Evolutionary conservation across 441 rosid genomes (phyloP), one percentile per base, ranked within the genome.

Genomic region (Gossypium lobatum): DNA sequence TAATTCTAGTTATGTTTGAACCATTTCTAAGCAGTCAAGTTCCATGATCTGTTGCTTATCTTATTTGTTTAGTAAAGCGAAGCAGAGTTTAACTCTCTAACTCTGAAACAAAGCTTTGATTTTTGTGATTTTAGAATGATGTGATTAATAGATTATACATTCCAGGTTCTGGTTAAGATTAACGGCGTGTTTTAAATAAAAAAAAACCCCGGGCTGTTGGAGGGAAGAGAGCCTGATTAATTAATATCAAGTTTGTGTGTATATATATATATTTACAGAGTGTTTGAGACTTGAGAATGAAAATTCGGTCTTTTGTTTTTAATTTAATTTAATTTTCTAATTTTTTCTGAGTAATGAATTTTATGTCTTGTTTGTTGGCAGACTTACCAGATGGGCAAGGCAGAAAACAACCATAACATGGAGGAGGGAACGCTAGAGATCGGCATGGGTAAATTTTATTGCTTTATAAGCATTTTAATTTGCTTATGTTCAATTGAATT

Each of bases 351-450:
- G 14, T 6, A 6, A n/a, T n/a, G 13, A 23, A 20, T 58, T 23
- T 13, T 71, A 18, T 13, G 5, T 21, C 26, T 42, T 42, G 10
- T 64, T 58, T 58, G 11, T 58, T 20, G 57, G 25, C 75, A 72
- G 75, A 72, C 9, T 25, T 45, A 39, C 66, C 26, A 60, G 10
- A 90, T 90, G 95, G 93, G 81, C 10, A 46, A 75, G 61, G 82
- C 68, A 14, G 72, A 83, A 68, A 86, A 90, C 84, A 82, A 72
- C 63, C 74, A 59, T 78, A 84, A 79, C 34, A 76, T 84, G 86
- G 97, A 92, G 77, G 97, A 82, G 70, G 93, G 88, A 70, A 81
- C 90, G 9, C 77, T 92, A 45, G 97, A 94, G 89, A 90, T 94
- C 76, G 98, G 96, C 75, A 90, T 94, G 93, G 98, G 98, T 94